These are phyloP conservation scores for Sporothrix humicola DNA, from an alignment of 2,329 filamentous ascomycete genomes.

Conservation along the genomic window DNA sequence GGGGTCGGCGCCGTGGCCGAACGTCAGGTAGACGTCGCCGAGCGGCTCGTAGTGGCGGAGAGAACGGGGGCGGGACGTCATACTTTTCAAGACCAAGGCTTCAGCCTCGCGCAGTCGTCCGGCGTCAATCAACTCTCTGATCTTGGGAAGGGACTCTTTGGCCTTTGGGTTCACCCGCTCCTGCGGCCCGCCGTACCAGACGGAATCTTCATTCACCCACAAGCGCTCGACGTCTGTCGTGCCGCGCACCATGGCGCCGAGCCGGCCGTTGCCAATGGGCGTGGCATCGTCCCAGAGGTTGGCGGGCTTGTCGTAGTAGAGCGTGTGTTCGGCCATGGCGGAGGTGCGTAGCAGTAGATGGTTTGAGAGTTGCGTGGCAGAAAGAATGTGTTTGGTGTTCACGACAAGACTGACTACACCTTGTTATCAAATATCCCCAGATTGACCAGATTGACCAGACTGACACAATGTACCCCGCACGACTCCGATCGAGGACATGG, in stretches of 20 bases:
- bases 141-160: not conserved
- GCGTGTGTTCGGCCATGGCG: constrained; percentile 1
- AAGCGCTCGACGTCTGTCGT: not conserved
- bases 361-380: too few species aligned
- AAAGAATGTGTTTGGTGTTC: too few species aligned
- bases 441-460: not conserved
- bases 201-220: constrained; percentile 6
- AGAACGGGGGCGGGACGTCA: not conserved
- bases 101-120: constrained; percentile 1
- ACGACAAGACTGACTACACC: not conserved
- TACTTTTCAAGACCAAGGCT: not conserved
- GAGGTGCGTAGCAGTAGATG: not conserved
- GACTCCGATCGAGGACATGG: not conserved
- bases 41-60: constrained; percentile 10
- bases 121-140: not conserved
- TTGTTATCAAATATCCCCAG: constrained; percentile 5
- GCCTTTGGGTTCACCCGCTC: not conserved
- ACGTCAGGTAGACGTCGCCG: not conserved
- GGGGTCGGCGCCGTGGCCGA: constrained; percentile 9
- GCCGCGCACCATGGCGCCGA: constrained; percentile 9
- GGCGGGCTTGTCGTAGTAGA: constrained; percentile 13
- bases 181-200: constrained; percentile 8
- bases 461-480: not conserved
- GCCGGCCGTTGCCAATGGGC: constrained; percentile 18
- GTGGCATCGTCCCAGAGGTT: constrained; percentile 20